A percentile compares a stretch with the other conserved stretches of the same genome.
Evolutionary conservation across 257 asterid species (phyloP).

Genomic region (Henckelia pumila): DNA sequence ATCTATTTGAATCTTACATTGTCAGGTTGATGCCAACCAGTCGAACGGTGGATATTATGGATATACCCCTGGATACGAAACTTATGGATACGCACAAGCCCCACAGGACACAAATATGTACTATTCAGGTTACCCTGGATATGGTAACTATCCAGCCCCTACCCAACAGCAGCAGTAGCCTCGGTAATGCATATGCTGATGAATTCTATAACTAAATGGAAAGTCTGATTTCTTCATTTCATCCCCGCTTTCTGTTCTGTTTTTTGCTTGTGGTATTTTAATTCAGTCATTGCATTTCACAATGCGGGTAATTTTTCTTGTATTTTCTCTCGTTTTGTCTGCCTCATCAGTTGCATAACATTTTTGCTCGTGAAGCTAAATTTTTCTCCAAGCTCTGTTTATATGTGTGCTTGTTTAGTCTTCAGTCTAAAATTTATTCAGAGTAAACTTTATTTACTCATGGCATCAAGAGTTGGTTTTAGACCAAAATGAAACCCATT

Average conservation of each 20-base stretch:
- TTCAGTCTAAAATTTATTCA: neutral
- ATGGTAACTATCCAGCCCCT: slow-evolving; percentile 59
- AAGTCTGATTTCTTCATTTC: neutral
- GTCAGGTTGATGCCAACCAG: slow-evolving; percentile 55
- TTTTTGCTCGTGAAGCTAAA: neutral
- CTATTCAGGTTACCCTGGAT: slow-evolving; percentile 80
- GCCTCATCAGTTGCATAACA: neutral
- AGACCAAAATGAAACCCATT: too few relatives aligned
- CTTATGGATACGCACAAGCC: slow-evolving; percentile 70
- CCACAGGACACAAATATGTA: slow-evolving; percentile 75
- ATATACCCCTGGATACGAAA: slow-evolving; percentile 69
- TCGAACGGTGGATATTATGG: slow-evolving; percentile 64
- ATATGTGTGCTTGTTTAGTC: neutral
- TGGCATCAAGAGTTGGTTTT: neutral
- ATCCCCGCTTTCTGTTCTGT: neutral
- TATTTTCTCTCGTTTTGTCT: neutral
- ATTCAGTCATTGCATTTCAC: neutral
- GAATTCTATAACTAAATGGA: neutral
- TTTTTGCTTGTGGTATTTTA: neutral
- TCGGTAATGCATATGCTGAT: slow-evolving; percentile 34
- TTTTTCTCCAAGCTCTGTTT: neutral
- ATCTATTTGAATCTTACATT: slow-evolving; percentile 12
- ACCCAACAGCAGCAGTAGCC: slow-evolving; percentile 58
- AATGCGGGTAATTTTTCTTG: neutral
- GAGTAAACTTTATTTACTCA: neutral